Conservation (phyloP, 192 early-diverging fungal genomes). For the Umbelopsis isabellina region DNA sequence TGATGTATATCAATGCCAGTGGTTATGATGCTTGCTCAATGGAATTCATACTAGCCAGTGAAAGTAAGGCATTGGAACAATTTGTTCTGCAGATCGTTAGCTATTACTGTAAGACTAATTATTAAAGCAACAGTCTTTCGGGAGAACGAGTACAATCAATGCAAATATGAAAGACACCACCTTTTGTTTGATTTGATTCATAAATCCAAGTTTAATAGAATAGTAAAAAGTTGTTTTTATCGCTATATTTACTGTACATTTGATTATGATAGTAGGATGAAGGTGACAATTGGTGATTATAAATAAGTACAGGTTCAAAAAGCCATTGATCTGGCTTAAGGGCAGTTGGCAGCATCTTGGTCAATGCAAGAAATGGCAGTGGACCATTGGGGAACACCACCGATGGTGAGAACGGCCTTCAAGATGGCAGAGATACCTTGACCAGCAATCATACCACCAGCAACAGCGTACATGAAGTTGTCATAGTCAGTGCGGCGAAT, state of each 20-base stretch:
- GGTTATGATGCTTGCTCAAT: too few species aligned
- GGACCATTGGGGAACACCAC: slow-evolving; percentile 34
- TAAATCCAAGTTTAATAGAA: not conserved
- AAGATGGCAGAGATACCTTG: slow-evolving; percentile 54
- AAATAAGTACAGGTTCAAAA: not conserved
- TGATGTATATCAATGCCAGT: too few species aligned
- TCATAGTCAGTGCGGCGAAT: slow-evolving; percentile 31
- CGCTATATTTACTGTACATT: too few species aligned
- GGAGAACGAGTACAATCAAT: too few species aligned
- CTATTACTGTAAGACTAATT: too few species aligned
- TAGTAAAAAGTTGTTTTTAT: too few species aligned
- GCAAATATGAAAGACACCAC: not conserved
- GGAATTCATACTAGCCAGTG: too few species aligned
- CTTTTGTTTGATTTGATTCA: not conserved
- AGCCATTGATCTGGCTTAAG: slow-evolving; percentile 12
- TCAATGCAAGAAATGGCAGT: slow-evolving; percentile 33
- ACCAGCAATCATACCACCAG: slow-evolving; percentile 55
- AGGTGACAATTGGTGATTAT: not conserved
- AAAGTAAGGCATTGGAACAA: too few species aligned
- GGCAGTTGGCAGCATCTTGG: slow-evolving; percentile 27
- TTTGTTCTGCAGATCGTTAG: too few species aligned
- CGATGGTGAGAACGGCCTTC: slow-evolving; percentile 50
- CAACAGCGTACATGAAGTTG: slow-evolving; percentile 46
- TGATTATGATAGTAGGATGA: not conserved
- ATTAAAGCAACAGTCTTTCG: too few species aligned